Base-by-base conservation (phyloP, 2,329 filamentous ascomycete species). In the Talaromyces verruculosus region DNA sequence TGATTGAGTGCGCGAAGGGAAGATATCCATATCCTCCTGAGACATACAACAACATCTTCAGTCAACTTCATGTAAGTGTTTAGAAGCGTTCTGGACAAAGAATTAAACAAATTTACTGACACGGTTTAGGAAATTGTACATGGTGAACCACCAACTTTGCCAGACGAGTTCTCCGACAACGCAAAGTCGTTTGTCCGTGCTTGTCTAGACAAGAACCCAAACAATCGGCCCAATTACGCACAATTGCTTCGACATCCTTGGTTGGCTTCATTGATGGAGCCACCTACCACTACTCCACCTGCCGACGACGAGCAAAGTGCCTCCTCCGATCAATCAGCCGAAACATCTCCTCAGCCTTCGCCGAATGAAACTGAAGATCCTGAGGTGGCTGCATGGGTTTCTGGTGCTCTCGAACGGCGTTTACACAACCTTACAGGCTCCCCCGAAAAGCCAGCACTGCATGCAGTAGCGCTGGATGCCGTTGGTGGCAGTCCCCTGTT, bases 41-140 rank as follows among this genome's bases (percentile, higher is more conserved):
- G 78, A 95, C 96, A 1, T 98, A 96, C 70, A 95, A 94, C 76
- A 98, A 97, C 74, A 99, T 99, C 71, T 98, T 99, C 83, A 96
- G 92, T 73, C 95, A 99, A 76, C 84, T 99, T 39, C 96, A 91
- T 73, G 95, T 98, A 85, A 88, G 93, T 88, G 28, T 15, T 61
- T 39, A 10, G 33, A 25, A n/a, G 3, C 17, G 30, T 35, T 13
- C 8, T 15, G 22, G 49, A 43, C 19, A 53, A 45, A 25, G 15
- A 6, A 37, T 15, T 61, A 22, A 41, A 28, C 47, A 8, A 17
- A 55, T 35, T 35, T 37, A 25, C 53, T 57, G 11, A 57, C 33
- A n/a, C 8, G 53, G 7, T n/a, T 33, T 30, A 99, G 95, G 95
- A 95, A 65, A 99, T 99, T 75, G 95, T 99, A 41, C 92, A 98